phyloP scores from a whole-genome alignment of 1,139 yeast genomes.

The Wickerhamomyces sp. region DNA sequence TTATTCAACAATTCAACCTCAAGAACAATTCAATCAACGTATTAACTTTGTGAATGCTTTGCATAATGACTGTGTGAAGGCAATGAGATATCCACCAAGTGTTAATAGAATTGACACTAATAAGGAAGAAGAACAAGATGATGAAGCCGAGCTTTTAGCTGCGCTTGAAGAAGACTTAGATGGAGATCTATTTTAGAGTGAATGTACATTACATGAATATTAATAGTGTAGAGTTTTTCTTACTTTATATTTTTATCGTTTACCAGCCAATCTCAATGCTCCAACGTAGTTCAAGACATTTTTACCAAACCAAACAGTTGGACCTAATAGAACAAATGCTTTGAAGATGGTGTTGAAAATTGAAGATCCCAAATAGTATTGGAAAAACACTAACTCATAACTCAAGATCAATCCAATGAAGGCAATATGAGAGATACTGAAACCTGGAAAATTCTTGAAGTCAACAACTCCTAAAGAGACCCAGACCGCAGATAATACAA shows the following conservation, averaged over 20 bases:
- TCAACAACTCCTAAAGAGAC: constrained; percentile 40
- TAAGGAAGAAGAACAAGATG: constrained; percentile 45
- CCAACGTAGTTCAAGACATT: constrained; percentile 45
- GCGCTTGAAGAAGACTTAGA: constrained; percentile 44
- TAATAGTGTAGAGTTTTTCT: background rate
- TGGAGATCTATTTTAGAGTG: constrained; percentile 28
- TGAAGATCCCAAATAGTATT: constrained; percentile 65
- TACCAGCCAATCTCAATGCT: constrained; percentile 22
- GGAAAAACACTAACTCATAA: constrained; percentile 59
- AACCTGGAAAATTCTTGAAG: constrained; percentile 32
- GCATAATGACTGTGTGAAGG: constrained; percentile 89
- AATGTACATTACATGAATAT: background rate
- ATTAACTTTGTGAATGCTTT: constrained; percentile 86
- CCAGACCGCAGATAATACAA: constrained; percentile 49
- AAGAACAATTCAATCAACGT: constrained; percentile 85
- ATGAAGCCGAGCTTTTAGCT: constrained; percentile 52
- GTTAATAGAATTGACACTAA: constrained; percentile 28
- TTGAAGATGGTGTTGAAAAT: constrained; percentile 67
- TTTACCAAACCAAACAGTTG: constrained; percentile 66
- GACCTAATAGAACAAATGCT: constrained; percentile 46
- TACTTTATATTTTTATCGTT: constrained; percentile 15
- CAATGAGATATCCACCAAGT: constrained; percentile 81
- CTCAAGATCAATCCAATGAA: constrained; percentile 47
- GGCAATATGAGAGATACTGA: constrained; percentile 18
- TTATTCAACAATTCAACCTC: constrained; percentile 86